Base-by-base conservation (phyloP, 768 basidiomycete genomes). In the Leccinum truebloodii region DNA sequence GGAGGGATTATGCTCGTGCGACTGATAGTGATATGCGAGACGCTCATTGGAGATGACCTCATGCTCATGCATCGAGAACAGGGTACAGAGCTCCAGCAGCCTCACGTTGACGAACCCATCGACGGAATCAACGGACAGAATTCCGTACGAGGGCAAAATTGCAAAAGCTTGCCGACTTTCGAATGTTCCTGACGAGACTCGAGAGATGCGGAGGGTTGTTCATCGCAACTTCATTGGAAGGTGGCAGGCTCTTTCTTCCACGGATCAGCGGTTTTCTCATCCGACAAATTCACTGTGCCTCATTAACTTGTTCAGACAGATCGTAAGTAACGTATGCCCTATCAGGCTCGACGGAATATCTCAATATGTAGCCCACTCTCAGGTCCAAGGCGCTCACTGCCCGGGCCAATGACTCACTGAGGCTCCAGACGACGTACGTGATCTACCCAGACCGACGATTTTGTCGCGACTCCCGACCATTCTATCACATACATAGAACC, bases 221-320 rank as follows among this genome's bases (percentile, higher is more conserved):
- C 63, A 57, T 67, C 32, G 55, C 37, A 41, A 41, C 39, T n/a
- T 44, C n/a, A 18, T 10, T 6, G n/a, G 4, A 41, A 41, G 18
- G 41, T 41, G 41, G 41, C 41, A 41, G 41, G 30, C 9, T 30
- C 30, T 30, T 41, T n/a, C 39, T 41, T n/a, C 39, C 39, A 41
- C 39, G 39, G 39, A 41, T n/a, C 18, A 41, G 1, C 39, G 39
- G 9, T 4, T 48, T 48, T 48, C 6, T 24, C 46, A 48, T 24
- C 46, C 30, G 30, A 30, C 6, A 48, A 9, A 10, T 41, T 41
- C 41, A 41, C 18, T 41, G 41, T 41, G n/a, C 41, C 41, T 41
- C 41, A 41, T n/a, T n/a, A 10, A 41, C 30, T 2, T 30, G n/a
- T 41, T n/a, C 9, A 41, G 9, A 41, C n/a, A 41, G 39, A n/a